Evolutionary conservation across 140 eudicot species (phyloP).

Genomic region (Oenanthe javanica): DNA sequence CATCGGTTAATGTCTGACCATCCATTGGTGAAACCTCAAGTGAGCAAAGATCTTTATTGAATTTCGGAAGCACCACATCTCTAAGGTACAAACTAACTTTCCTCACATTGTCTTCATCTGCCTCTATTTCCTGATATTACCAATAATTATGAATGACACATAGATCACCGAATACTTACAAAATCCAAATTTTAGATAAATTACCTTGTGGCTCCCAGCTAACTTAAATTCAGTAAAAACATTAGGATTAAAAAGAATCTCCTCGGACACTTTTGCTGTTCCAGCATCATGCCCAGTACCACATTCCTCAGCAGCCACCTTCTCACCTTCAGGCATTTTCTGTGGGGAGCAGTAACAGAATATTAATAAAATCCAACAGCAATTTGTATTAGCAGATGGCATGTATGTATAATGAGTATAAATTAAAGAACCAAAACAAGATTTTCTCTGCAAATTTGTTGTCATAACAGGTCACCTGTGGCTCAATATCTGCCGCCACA

Average conservation of each 20-base stretch:
- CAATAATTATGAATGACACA: background rate
- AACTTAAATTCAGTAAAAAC: conserved; percentile 93
- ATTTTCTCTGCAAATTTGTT: background rate
- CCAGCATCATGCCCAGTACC: conserved; percentile 28
- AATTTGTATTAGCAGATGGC: background rate
- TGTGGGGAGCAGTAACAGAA: conserved; percentile 18
- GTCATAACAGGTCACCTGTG: conserved; percentile 24
- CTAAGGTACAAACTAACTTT: conserved; percentile 66
- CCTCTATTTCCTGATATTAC: conserved; percentile 70
- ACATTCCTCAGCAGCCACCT: conserved; percentile 27
- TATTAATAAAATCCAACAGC: background rate
- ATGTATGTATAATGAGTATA: background rate
- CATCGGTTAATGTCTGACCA: conserved; percentile 96
- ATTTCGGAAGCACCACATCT: conserved; percentile 69
- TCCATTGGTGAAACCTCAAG: conserved; percentile 99
- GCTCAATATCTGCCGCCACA: conserved; percentile 21
- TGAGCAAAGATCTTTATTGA: conserved; percentile 77
- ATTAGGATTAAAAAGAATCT: conserved; percentile 74
- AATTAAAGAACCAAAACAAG: background rate
- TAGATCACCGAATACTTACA: background rate
- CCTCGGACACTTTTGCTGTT: conserved; percentile 32
- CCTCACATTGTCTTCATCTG: conserved; percentile 90
- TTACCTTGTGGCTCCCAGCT: conserved; percentile 80
- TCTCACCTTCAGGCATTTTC: conserved; percentile 30
- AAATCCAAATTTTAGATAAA: background rate